Conservation (phyloP, 2,329 filamentous ascomycete genomes). For the Ascochyta pisi region DNA sequence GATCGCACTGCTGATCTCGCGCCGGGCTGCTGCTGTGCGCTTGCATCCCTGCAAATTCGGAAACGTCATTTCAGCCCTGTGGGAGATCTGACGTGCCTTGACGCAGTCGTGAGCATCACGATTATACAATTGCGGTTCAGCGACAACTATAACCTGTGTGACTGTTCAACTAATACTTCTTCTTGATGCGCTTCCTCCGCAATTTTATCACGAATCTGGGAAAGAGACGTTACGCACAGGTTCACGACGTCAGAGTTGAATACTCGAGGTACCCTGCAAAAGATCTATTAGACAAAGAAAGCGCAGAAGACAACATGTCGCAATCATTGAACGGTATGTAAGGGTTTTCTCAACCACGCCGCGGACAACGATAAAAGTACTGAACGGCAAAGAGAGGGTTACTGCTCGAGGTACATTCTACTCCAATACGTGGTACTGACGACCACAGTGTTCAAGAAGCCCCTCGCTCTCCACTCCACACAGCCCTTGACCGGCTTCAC, state of each 20-base stretch:
- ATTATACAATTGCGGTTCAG: constrained; percentile 3
- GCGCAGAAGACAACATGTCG: constrained; percentile 4
- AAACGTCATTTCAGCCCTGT: constrained; percentile 19
- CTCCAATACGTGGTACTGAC: neutral
- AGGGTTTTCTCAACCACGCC: too few relatives aligned
- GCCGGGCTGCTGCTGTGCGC: constrained; percentile 1
- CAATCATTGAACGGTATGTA: constrained; percentile 18
- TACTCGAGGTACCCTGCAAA: constrained; percentile 17
- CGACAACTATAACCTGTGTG: neutral
- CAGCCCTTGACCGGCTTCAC: constrained; percentile 67
- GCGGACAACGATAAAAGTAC: too few relatives aligned
- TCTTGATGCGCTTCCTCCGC: constrained; percentile 27
- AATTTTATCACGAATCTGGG: constrained; percentile 10
- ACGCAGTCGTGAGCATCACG: constrained; percentile 22
- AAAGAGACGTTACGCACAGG: constrained; percentile 36
- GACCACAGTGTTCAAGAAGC: constrained; percentile 62
- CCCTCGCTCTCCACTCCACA: constrained; percentile 64
- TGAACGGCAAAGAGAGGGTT: too few relatives aligned
- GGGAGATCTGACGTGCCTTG: constrained; percentile 5
- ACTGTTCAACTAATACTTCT: neutral
- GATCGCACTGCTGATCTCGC: constrained; percentile 10
- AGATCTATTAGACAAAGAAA: constrained; percentile 7
- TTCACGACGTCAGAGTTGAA: constrained; percentile 37
- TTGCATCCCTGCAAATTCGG: constrained; percentile 9
- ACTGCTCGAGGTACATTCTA: too few relatives aligned